phyloP scores from a whole-genome alignment of 768 basidiomycete genomes.

The Termitomyces sp. region DNA sequence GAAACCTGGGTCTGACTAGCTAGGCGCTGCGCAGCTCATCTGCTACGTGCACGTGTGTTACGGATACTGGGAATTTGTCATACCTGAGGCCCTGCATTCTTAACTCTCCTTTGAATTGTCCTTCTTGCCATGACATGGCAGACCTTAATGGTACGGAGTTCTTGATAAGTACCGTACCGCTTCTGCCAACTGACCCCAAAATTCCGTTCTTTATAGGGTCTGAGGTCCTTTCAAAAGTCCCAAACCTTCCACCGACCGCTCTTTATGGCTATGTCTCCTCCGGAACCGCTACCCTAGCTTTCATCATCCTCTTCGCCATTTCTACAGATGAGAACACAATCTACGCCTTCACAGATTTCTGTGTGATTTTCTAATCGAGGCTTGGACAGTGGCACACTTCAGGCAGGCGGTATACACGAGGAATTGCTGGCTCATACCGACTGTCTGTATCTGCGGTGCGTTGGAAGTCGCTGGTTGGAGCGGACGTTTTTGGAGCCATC shows the following conservation, averaged over 20 bases:
- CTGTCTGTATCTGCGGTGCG: conserved; percentile 41
- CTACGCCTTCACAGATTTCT: not conserved
- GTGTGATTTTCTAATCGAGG: not conserved
- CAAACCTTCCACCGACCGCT: not conserved
- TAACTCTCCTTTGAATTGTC: not conserved
- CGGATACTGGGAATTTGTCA: not conserved
- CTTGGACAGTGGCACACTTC: conserved; percentile 38
- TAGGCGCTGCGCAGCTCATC: no score
- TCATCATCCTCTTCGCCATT: conserved; percentile 35
- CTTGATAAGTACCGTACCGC: not conserved
- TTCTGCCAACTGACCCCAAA: not conserved
- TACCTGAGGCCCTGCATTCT: not conserved
- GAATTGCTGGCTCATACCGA: conserved; percentile 51
- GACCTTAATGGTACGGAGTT: not conserved
- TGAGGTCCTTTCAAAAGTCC: not conserved
- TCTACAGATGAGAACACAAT: conserved; percentile 27
- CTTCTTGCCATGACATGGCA: not conserved
- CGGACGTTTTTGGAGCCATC: conserved; percentile 49
- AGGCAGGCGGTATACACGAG: conserved; percentile 39
- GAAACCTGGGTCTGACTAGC: no score
- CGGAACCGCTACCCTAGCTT: conserved; percentile 29
- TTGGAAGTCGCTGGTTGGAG: conserved; percentile 55
- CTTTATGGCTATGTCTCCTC: conserved; percentile 39
- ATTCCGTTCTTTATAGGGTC: not conserved
- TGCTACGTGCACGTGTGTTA: not conserved